These are phyloP conservation scores for Selaginella moellendorffii DNA, from an alignment of 75 land plant species.

Conservation along the genomic window DNA sequence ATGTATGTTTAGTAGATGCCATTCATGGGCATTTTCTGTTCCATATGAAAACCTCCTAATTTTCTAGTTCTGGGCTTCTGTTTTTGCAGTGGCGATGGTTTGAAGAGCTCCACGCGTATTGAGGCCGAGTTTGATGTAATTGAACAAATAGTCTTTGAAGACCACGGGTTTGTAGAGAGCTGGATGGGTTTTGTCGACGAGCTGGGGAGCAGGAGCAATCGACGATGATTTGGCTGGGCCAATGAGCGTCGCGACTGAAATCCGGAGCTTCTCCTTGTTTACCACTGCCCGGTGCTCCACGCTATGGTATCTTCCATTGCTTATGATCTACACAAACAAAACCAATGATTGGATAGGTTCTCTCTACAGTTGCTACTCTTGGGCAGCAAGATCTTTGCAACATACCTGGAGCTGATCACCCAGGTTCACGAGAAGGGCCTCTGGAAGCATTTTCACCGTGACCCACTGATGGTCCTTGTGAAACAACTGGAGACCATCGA, in stretches of 20 bases:
- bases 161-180: not conserved
- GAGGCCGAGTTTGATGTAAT: conserved; percentile 4
- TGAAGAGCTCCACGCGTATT: not conserved
- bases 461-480: conserved; percentile 4
- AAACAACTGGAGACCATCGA: conserved; percentile 2
- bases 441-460: not conserved
- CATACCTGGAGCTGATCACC: conserved; percentile 8
- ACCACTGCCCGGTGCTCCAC: conserved; percentile 18
- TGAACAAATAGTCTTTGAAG: not conserved
- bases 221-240: not conserved
- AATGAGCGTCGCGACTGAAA: conserved; percentile 9
- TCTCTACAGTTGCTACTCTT: too few species aligned
- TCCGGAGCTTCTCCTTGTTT: conserved; percentile 8
- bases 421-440: not conserved
- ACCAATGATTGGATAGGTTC: not conserved
- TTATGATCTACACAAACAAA: conserved; percentile 14
- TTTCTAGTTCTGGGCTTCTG: too few species aligned
- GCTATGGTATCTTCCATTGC: conserved; percentile 17
- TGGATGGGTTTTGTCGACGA: not conserved
- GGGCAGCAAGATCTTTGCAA: too few species aligned
- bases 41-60: too few species aligned
- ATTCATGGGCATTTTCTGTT: too few species aligned
- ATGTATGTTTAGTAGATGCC: too few species aligned
- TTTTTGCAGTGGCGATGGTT: not conserved
- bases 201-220: conserved; percentile 2